These are phyloP conservation scores for Sistotremastrum niveocremeum DNA, from an alignment of 768 basidiomycete species.

Conservation along the genomic window DNA sequence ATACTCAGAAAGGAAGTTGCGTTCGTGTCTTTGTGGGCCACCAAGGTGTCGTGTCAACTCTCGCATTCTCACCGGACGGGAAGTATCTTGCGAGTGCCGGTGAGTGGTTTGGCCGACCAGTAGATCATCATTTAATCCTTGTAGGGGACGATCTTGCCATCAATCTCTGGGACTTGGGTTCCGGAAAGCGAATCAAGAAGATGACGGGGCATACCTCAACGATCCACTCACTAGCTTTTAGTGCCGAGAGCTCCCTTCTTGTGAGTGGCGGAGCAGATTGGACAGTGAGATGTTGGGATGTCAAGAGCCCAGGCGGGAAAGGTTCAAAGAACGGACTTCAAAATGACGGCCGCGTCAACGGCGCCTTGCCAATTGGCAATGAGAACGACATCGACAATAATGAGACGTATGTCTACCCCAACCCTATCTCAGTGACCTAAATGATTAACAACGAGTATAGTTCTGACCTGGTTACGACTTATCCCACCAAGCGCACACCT, in stretches of 20 bases:
- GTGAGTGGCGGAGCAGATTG: constrained; percentile 89
- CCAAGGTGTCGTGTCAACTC: constrained; percentile 70
- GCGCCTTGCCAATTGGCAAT: constrained; percentile 18
- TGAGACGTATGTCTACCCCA: constrained; percentile 50
- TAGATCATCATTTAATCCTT: constrained; percentile 1
- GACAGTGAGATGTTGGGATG: constrained; percentile 98
- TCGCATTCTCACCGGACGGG: constrained; percentile 90
- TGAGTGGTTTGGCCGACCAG: constrained; percentile 16
- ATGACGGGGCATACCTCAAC: constrained; percentile 90
- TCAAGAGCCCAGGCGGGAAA: constrained; percentile 61
- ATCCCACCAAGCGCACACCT: constrained; percentile 92
- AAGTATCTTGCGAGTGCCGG: constrained; percentile 86
- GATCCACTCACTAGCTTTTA: constrained; percentile 83
- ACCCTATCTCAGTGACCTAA: not conserved
- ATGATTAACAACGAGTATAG: constrained; percentile 26
- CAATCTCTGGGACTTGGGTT: constrained; percentile 92
- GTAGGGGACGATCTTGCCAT: constrained; percentile 84
- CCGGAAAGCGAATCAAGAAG: constrained; percentile 89
- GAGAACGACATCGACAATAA: constrained; percentile 39
- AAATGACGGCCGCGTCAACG: constrained; percentile 31
- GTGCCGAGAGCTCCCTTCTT: constrained; percentile 79
- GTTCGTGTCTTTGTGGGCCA: constrained; percentile 95
- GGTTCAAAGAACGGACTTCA: constrained; percentile 38
- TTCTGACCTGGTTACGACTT: constrained; percentile 75
- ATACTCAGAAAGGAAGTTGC: constrained; percentile 90